A percentile compares a stretch with the other conserved stretches of the same genome.
Evolutionary conservation across 2,329 filamentous ascomycete species (phyloP).

Genomic region (Cordyceps militaris): DNA sequence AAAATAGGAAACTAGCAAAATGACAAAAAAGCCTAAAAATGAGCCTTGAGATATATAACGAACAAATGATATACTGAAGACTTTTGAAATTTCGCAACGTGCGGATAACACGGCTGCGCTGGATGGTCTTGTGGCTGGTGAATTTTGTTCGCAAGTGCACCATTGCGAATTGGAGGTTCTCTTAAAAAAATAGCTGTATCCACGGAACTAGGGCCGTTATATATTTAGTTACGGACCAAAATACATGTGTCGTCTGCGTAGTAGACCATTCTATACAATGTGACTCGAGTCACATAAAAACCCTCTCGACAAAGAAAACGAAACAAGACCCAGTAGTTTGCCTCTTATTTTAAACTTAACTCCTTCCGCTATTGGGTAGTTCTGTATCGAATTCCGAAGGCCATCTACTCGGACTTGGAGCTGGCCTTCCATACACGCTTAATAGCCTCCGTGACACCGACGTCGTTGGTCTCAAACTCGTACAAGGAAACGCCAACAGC

Average conservation of each 20-base stretch:
- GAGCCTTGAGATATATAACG: background rate
- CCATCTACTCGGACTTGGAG: constrained; percentile 29
- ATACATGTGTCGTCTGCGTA: constrained; percentile 5
- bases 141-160: background rate
- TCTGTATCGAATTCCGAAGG: background rate
- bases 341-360: background rate
- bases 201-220: background rate
- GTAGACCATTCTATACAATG: constrained; percentile 15
- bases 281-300: constrained; percentile 9
- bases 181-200: constrained; percentile 8
- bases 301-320: constrained; percentile 4
- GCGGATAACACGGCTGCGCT: too few species aligned
- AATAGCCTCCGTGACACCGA: constrained; percentile 84
- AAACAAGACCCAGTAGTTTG: background rate
- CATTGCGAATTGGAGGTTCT: background rate
- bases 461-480: constrained; percentile 98
- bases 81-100: background rate
- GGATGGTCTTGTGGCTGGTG: too few species aligned
- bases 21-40: background rate
- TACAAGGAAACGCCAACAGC: constrained; percentile 84
- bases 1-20: background rate
- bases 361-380: background rate
- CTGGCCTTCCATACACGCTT: constrained; percentile 80
- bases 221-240: constrained; percentile 7
- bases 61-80: background rate